Percentiles rank a stretch among this genome's conserved stretches.
Conservation (phyloP, 139 green algal genomes). For the Tetraselmis chui region DNA sequence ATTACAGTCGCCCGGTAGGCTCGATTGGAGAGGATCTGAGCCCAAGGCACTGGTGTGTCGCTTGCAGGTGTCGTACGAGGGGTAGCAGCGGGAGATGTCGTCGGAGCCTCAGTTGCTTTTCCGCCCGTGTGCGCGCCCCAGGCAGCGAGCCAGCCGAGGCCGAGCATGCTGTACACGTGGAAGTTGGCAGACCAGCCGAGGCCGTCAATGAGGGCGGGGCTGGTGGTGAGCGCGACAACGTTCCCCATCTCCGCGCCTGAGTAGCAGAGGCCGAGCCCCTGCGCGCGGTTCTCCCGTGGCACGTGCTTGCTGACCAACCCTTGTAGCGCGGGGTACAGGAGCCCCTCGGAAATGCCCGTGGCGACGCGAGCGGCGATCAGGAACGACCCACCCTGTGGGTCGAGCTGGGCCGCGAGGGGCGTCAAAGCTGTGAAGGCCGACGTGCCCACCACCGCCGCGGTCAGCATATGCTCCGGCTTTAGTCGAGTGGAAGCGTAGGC, state of each 20-base stretch:
- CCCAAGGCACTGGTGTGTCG: not conserved
- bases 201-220: not conserved
- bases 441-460: not conserved
- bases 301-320: not conserved
- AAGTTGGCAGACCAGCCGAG: not conserved
- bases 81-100: no score
- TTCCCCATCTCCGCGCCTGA: not conserved
- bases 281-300: not conserved
- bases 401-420: not conserved
- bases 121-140: not conserved
- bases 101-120: not conserved
- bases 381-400: not conserved
- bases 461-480: not conserved
- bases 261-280: not conserved
- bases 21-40: not conserved
- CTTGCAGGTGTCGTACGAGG: no score
- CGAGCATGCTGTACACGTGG: not conserved
- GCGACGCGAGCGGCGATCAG: not conserved
- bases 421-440: not conserved
- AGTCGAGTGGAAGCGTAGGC: not conserved
- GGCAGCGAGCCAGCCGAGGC: not conserved
- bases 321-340: not conserved
- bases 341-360: not conserved
- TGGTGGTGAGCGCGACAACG: not conserved
- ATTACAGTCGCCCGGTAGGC: not conserved